These are phyloP conservation scores for Solanum clarkiae DNA, from an alignment of 257 asterid genomes.

Conservation along the genomic window DNA sequence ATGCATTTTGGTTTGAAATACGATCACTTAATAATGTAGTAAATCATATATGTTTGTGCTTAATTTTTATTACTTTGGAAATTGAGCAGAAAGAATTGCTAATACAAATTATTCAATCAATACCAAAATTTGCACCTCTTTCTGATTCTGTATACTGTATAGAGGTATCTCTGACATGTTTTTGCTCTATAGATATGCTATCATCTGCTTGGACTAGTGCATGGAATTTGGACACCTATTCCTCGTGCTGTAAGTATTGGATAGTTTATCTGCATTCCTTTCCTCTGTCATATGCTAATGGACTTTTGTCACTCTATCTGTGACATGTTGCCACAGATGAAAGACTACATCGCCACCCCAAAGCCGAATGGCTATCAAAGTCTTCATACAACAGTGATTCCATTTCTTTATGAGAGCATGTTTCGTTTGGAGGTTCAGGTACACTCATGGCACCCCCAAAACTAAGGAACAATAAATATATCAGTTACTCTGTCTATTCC, in stretches of 20 bases:
- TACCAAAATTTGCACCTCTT: not conserved
- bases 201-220: constrained; percentile 90
- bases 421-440: constrained; percentile 94
- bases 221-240: constrained; percentile 89
- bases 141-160: not conserved
- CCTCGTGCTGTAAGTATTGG: constrained; percentile 71
- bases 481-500: not conserved
- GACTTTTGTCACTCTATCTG: not conserved
- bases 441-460: constrained; percentile 1
- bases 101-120: not conserved
- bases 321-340: constrained; percentile 47
- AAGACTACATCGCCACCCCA: constrained; percentile 88
- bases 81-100: not conserved
- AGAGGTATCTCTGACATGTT: constrained; percentile 5
- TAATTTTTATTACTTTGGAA: not conserved
- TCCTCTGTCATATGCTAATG: not conserved
- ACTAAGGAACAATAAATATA: not conserved
- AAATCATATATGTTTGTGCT: not conserved
- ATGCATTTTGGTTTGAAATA: not conserved
- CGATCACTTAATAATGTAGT: not conserved
- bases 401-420: constrained; percentile 93
- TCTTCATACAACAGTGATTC: constrained; percentile 90
- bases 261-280: not conserved
- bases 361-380: constrained; percentile 88
- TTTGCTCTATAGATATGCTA: constrained; percentile 60